These are phyloP conservation scores for Vachellia pachyceras DNA, from an alignment of 306 rosid species.

Conservation along the genomic window DNA sequence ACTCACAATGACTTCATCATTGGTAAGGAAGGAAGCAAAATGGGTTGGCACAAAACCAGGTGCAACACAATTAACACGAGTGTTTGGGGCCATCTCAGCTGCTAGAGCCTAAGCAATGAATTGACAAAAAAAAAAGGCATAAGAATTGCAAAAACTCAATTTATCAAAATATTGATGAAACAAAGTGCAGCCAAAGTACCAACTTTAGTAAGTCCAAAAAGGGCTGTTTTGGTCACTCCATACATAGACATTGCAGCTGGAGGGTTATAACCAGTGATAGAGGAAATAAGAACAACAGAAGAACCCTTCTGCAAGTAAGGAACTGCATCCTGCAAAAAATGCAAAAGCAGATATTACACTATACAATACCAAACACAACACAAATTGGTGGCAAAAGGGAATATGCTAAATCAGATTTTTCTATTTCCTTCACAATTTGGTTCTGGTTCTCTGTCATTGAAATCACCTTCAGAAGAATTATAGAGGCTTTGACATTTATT, in stretches of 20 bases:
- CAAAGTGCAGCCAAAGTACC: constrained; percentile 23
- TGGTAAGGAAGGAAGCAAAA: constrained; percentile 72
- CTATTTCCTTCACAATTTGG: background rate
- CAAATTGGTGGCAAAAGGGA: background rate
- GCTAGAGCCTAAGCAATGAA: constrained; percentile 78
- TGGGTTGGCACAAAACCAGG: constrained; percentile 95
- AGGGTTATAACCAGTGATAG: constrained; percentile 80
- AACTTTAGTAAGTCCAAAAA: constrained; percentile 91
- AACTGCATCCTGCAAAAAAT: constrained; percentile 67
- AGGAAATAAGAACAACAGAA: constrained; percentile 83
- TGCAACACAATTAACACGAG: constrained; percentile 93
- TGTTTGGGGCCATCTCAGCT: constrained; percentile 76
- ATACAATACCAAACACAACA: background rate
- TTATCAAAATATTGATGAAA: constrained; percentile 22
- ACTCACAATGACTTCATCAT: constrained; percentile 57
- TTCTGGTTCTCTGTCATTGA: background rate
- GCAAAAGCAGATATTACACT: constrained; percentile 6
- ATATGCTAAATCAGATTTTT: constrained; percentile 18
- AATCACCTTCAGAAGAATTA: constrained; percentile 85
- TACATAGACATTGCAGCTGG: constrained; percentile 87
- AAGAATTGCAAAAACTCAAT: background rate
- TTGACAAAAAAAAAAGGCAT: constrained; percentile 34
- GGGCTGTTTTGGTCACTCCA: constrained; percentile 98
- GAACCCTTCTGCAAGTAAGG: constrained; percentile 82
- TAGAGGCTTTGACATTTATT: constrained; percentile 90